Evolutionary conservation across 2,329 filamentous ascomycete species (phyloP).

Genomic region (Knufia fluminis): DNA sequence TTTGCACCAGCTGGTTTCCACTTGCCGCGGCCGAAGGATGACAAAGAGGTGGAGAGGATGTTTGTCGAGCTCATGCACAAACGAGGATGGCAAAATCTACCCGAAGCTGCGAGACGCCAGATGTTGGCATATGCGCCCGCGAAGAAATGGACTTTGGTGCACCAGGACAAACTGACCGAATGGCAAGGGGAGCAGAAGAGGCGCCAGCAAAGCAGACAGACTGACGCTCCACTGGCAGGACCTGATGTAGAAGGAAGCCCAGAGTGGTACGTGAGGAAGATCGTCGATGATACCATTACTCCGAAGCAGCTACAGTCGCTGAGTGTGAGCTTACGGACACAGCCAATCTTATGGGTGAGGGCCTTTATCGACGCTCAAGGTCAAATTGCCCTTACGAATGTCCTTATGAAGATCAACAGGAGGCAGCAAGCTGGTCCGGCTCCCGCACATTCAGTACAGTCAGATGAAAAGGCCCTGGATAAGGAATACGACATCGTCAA

Average conservation of each 20-base stretch:
- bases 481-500: conserved; percentile 96
- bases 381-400: conserved; percentile 88
- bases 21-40: conserved; percentile 66
- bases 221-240: conserved; percentile 54
- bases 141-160: conserved; percentile 96
- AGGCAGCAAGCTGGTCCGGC: conserved; percentile 67
- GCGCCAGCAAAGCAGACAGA: conserved; percentile 60
- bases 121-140: conserved; percentile 91
- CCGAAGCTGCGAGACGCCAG: conserved; percentile 85
- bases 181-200: conserved; percentile 92
- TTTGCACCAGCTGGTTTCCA: conserved; percentile 48
- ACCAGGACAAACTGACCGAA: conserved; percentile 89
- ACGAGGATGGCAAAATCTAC: conserved; percentile 92
- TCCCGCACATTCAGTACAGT: conserved; percentile 47
- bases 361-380: conserved; percentile 95
- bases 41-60: conserved; percentile 77
- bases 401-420: conserved; percentile 87
- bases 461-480: conserved; percentile 70
- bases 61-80: conserved; percentile 95
- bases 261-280: conserved; percentile 94
- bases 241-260: conserved; percentile 93
- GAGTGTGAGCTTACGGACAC: conserved; percentile 87
- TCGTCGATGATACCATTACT: conserved; percentile 91
- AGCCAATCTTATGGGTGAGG: conserved; percentile 96
- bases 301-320: conserved; percentile 85